Conservation (phyloP, 345 rosid species). For the Clausena lansium region DNA sequence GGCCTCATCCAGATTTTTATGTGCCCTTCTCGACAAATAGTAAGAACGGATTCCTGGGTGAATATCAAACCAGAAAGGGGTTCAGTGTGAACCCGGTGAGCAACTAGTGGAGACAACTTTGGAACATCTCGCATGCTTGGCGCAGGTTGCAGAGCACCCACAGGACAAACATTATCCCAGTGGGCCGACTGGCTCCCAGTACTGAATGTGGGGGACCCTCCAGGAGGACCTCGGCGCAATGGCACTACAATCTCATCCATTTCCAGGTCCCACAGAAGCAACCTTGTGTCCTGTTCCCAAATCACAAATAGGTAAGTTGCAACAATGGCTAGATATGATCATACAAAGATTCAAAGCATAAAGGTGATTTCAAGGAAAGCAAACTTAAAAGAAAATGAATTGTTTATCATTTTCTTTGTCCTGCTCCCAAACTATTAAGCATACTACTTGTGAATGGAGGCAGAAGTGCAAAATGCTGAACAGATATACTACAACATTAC, state of each 20-base stretch:
- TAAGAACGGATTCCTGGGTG: conserved; percentile 84
- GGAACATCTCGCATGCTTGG: conserved; percentile 94
- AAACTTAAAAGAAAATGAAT: background rate
- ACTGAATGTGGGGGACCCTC: conserved; percentile 95
- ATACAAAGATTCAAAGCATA: background rate
- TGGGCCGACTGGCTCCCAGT: conserved; percentile 98
- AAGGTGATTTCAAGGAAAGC: background rate
- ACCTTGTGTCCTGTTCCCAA: conserved; percentile 76
- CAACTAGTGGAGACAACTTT: conserved; percentile 81
- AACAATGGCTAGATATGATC: background rate
- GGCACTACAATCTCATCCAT: conserved; percentile 99
- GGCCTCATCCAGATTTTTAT: conserved; percentile 97
- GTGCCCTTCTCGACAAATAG: conserved; percentile 92
- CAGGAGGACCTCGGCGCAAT: conserved; percentile 75
- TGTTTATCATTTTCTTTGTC: background rate
- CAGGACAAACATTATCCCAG: conserved; percentile 80
- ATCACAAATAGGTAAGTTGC: conserved; percentile 7
- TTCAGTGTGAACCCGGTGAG: conserved; percentile 89
- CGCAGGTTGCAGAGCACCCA: conserved; percentile 90
- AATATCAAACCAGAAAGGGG: conserved; percentile 91
- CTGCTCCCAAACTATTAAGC: background rate
- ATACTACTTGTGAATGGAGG: background rate
- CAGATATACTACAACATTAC: too few species aligned
- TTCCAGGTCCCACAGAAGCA: conserved; percentile 97
- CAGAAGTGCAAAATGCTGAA: background rate